These are phyloP conservation scores for Phaseolus lunatus DNA, from an alignment of 306 rosid genomes.

Conservation along the genomic window DNA sequence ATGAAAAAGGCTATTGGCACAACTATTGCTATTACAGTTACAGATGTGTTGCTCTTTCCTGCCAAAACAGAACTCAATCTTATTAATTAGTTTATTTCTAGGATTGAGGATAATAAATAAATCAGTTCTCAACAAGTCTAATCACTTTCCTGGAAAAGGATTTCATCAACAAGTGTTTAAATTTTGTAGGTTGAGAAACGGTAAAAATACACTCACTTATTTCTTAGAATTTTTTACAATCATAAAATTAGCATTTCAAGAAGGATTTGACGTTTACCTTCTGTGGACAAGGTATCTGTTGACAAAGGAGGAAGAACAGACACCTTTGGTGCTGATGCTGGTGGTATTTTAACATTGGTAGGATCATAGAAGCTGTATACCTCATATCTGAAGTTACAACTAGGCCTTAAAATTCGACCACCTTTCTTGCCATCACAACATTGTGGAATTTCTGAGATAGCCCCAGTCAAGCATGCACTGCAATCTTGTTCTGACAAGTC, in stretches of 20 bases:
- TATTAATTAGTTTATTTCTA: background rate
- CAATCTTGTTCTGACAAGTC: background rate
- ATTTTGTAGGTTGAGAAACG: background rate
- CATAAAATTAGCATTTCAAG: background rate
- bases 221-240: too few relatives aligned
- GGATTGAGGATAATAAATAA: constrained; percentile 1
- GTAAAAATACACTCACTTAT: too few relatives aligned
- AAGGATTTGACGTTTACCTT: constrained; percentile 27
- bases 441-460: background rate
- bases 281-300: constrained; percentile 6
- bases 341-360: background rate
- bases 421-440: constrained; percentile 13
- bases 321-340: background rate
- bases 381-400: constrained; percentile 27
- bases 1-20: constrained; percentile 39
- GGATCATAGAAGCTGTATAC: background rate
- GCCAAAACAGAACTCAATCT: constrained; percentile 29
- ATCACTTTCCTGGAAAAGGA: background rate
- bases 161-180: background rate
- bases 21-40: constrained; percentile 34
- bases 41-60: constrained; percentile 46
- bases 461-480: background rate
- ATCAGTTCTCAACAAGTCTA: background rate
- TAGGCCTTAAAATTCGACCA: background rate
- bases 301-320: background rate